Evolutionary conservation across 495 filamentous ascomycete genomes (phyloP), one percentile per base, ranked within the genome.

Genomic region (Astrothelium macrocarpum): DNA sequence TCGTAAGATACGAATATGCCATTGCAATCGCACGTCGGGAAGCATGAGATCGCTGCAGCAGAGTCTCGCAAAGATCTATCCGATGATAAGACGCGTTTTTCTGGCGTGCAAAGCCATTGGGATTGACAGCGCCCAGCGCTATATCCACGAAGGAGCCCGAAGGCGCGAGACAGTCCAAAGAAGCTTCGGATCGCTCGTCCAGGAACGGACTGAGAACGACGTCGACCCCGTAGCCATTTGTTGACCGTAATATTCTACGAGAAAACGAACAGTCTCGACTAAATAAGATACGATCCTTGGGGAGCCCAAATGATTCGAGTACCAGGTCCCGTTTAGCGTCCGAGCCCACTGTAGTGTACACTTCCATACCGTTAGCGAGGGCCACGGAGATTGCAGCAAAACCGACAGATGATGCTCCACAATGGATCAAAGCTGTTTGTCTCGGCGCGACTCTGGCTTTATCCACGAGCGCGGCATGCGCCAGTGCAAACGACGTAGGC

Each of bases 71-170:
- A 14, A 39, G 34, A 14, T 39, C 34, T 39, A 39, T 39, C 14
- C 34, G 34, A 39, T 39, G 34, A 39, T 39, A 14, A 5, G 34
- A 39, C 14, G 34, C 34, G 34, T 39, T 39, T 39, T 14, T 39
- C 34, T 39, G 34, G 34, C 14, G 34, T 39, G 14, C 5, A 14
- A 14, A 39, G 34, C 34, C 5, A 39, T 39, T 14, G 14, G 34
- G 5, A 39, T 39, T 39, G 5, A 39, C 34, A 14, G 34, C 34
- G 34, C 34, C 34, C 5, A 39, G 34, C 34, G 34, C 77, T 28
- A 80, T 78, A 49, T 80, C 72, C 11, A 82, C 65, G 53, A 81
- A 82, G 11, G 66, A 68, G 0, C 80, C 79, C 59, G 78, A 80
- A 11, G 76, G 72, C 16, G 61, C 49, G 20, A 66, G 16, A 23